Base-by-base conservation (phyloP, 78 protist genomes). In the Dictyostelium capitatum region DNA sequence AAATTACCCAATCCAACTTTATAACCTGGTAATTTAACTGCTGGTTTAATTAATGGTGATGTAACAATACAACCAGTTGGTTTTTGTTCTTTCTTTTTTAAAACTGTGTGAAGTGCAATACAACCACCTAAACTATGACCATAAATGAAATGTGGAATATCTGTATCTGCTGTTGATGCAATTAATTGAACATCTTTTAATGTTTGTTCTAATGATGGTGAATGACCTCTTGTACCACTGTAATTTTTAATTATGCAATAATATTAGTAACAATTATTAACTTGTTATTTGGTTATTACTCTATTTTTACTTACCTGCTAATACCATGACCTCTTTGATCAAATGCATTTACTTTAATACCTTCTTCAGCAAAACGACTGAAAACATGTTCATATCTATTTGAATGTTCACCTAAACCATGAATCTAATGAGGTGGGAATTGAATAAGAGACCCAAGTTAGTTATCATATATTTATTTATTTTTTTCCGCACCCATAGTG, bases 41-140 rank as follows among this genome's bases (percentile, higher is more conserved):
- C 83, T 25, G 77, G 50, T 72, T 59, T 85, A 53, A 85, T 85
- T 4, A 85, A 48, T 72, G 92, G 92, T 59, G 94, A 89, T 14
- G 94, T 81, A n/a, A 89, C 89, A 17, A 89, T 73, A 51, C 87
- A 70, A 79, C 90, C 94, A 43, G 80, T 12, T 77, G 94, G 94
- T 19, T 79, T 11, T 6, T 41, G 30, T 28, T 80, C 89, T 12
- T 30, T 41, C 78, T 80, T 89, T 28, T 89, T 89, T 43, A 80
- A 53, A 12, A 23, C 73, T 48, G 64, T 79, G 56, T 89, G 94
- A 23, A 89, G 79, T 20, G 94, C 83, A 15, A 89, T 50, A 73
- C 89, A 79, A 73, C 85, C 94, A 56, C 94, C 94, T 54, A 79
- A 80, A 30, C 83, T 72, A n/a, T 89, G 94, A 47, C 94, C 94